Evolutionary conservation across 352 stramenopile species (phyloP).

Genomic region (Albugo candida): DNA sequence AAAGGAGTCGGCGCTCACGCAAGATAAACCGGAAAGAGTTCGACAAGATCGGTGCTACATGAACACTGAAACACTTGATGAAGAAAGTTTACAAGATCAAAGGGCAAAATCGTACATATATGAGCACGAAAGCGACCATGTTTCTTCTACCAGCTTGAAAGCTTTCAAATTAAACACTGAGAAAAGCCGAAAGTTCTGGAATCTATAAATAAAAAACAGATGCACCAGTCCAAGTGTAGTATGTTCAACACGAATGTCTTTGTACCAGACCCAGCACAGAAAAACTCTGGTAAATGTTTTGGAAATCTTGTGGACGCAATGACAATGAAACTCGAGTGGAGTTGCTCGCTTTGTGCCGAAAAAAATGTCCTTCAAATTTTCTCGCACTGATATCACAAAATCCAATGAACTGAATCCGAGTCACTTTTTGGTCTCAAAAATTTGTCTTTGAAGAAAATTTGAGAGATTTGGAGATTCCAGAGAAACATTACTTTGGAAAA

Average conservation of each 20-base stretch:
- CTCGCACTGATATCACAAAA: constrained; percentile 42
- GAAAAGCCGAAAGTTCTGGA: constrained; percentile 57
- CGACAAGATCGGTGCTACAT: constrained; percentile 56
- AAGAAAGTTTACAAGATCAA: constrained; percentile 45
- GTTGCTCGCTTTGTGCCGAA: constrained; percentile 52
- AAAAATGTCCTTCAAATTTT: constrained; percentile 65
- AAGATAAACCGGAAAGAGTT: constrained; percentile 45
- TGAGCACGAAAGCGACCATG: constrained; percentile 52
- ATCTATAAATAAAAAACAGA: constrained; percentile 32
- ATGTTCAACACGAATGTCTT: constrained; percentile 47
- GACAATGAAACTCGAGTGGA: constrained; percentile 31
- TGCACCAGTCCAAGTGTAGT: constrained; percentile 36
- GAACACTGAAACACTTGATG: constrained; percentile 36
- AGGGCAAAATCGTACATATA: constrained; percentile 70
- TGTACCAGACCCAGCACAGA: constrained; percentile 49
- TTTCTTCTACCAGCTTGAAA: constrained; percentile 54
- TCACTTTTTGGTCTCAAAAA: constrained; percentile 51
- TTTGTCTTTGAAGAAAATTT: constrained; percentile 65
- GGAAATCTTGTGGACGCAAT: constrained; percentile 45
- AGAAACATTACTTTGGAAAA: constrained; percentile 25
- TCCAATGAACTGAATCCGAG: constrained; percentile 34
- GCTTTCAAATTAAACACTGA: constrained; percentile 69
- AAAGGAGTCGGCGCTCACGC: constrained; percentile 51
- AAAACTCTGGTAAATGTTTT: constrained; percentile 31
- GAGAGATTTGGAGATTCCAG: constrained; percentile 55